Evolutionary conservation across 352 stramenopile genomes (phyloP).

Genomic region (Pythium vanterpoolii): DNA sequence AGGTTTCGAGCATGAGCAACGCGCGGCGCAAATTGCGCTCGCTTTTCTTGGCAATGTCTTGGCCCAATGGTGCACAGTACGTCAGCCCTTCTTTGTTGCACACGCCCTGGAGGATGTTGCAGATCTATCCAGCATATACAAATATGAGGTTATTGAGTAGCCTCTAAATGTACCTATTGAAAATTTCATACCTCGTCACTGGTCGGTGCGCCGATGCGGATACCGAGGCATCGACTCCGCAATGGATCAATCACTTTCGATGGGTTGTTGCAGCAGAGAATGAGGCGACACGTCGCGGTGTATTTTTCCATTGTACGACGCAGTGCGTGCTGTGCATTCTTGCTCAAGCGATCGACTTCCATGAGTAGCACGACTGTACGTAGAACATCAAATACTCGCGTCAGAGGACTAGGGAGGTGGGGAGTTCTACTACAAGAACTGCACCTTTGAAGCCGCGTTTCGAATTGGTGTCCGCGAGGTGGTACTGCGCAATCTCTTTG

Average conservation of each 20-base stretch:
- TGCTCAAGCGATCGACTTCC: conserved; percentile 97
- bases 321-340: conserved; percentile 96
- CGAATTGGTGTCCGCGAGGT: conserved; percentile 73
- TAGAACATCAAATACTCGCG: background rate
- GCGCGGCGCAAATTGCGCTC: conserved; percentile 95
- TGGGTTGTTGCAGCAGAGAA: conserved; percentile 97
- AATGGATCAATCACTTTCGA: conserved; percentile 98
- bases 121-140: conserved; percentile 61
- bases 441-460: conserved; percentile 68
- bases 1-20: conserved; percentile 98
- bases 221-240: conserved; percentile 93
- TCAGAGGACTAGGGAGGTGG: background rate
- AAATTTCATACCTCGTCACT: conserved; percentile 74
- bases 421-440: background rate
- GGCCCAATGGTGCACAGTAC: conserved; percentile 86
- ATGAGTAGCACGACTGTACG: conserved; percentile 92
- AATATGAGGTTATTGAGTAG: background rate
- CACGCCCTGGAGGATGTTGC: conserved; percentile 86
- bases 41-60: conserved; percentile 90
- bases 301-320: conserved; percentile 97
- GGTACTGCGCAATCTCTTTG: conserved; percentile 98
- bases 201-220: conserved; percentile 91
- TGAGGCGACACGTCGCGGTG: conserved; percentile 93
- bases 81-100: conserved; percentile 90
- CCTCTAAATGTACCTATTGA: background rate